Base-by-base conservation (phyloP, 129 eudicot species). In the Flaveria trinervia region DNA sequence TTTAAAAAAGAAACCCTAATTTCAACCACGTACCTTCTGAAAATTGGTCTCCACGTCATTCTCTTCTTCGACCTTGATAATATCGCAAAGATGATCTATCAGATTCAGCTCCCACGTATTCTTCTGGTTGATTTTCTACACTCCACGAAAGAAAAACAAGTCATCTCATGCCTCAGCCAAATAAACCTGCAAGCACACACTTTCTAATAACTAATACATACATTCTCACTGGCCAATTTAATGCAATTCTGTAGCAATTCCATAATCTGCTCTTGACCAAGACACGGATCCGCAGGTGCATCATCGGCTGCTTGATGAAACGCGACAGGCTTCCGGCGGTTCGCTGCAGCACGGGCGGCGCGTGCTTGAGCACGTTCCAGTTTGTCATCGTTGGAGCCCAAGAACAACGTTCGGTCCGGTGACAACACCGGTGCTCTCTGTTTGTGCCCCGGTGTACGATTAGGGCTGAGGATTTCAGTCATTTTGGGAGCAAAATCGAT, bases 91-190 rank as follows among this genome's bases (percentile, higher is more conserved):
- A 72, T 94, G 97, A 70, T 94, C 97, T 33, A 94, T 94, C 78
- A 94, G 82, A 67, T 79, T 83, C 82, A 94, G 83, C 83, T 94
- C 98, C 97, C 98, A 91, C 22, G 92, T 94, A 64, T 94, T 94
- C 86, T 89, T 94, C 87, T 94, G 98, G 64, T 89, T 94, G 30
- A 94, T 94, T 89, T 91, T 94, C 96, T 91, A 82, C 84, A 74
- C 49, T n/a, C 68, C 16, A 74, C 10, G 17, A 62, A 9, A 6
- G 71, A 26, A 25, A 2, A 11, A 69, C 4, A 30, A 30, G 36
- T 30, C 36, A 75, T 43, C 41, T 36, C 41, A 36, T 5, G 41
- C 41, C 0, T 36, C 41, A 0, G 49, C 18, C 25, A 22, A 75
- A 12, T 51, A 15, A 50, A 54, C 28, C 56, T 39, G 18, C 16